Evolutionary conservation across 2,329 filamentous ascomycete species (phyloP).

Genomic region (Dryadomyces sulphureus): DNA sequence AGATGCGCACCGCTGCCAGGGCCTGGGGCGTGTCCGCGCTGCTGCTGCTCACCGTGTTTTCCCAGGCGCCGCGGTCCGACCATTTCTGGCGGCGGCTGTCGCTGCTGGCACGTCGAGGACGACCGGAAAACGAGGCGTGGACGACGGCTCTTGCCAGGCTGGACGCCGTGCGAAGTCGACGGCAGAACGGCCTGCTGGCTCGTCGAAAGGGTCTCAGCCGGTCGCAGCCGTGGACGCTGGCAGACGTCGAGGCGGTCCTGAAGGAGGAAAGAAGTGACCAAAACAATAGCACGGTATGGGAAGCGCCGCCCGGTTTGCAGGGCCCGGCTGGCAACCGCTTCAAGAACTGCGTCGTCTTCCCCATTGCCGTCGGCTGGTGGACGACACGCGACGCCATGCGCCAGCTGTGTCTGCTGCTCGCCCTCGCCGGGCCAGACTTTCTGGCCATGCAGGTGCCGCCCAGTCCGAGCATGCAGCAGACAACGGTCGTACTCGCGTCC

Average conservation of each 20-base stretch:
- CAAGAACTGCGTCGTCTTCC: not conserved
- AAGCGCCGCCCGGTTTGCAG: not conserved
- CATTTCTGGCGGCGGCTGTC: conserved; percentile 1
- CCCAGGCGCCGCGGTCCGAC: not conserved
- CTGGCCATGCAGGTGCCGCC: not conserved
- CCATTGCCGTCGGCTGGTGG: not conserved
- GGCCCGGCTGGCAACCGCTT: not conserved
- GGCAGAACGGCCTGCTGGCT: not conserved
- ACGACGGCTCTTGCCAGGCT: not conserved
- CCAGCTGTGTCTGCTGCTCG: not conserved
- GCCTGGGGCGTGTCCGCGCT: not conserved
- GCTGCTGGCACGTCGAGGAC: not conserved
- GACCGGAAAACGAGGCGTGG: not conserved
- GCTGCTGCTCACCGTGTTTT: not conserved
- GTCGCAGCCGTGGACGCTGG: not conserved
- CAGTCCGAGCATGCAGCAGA: not conserved
- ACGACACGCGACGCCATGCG: not conserved
- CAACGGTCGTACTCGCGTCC: not conserved
- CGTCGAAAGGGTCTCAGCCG: not conserved
- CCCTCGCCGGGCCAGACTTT: not conserved
- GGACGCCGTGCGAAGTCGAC: not conserved
- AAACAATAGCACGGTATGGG: not conserved
- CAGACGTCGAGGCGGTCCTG: not conserved
- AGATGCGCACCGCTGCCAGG: not conserved
- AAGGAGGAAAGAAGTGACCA: not conserved